Conservation (phyloP, 352 stramenopile genomes). For the Phytophthora multivora region DNA sequence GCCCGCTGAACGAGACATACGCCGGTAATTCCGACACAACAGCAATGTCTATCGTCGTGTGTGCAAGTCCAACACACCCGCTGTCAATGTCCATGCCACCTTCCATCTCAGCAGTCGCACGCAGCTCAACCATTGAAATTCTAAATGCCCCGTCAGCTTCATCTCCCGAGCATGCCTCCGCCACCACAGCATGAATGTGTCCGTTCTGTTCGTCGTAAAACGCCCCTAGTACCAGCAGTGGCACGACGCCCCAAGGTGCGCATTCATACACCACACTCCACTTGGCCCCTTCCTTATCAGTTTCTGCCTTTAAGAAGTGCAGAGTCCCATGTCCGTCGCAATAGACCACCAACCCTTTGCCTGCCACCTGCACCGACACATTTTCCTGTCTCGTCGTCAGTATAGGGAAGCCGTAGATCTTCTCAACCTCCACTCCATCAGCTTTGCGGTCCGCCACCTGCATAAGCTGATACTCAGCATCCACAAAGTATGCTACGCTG, state of each 20-base stretch:
- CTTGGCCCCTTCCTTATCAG: slow-evolving; percentile 22
- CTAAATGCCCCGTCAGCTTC: slow-evolving; percentile 62
- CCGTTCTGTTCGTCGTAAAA: slow-evolving; percentile 47
- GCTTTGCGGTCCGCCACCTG: slow-evolving; percentile 49
- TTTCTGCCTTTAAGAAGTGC: slow-evolving; percentile 51
- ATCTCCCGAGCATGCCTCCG: slow-evolving; percentile 44
- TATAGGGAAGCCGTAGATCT: slow-evolving; percentile 47
- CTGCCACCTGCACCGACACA: slow-evolving; percentile 60
- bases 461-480: slow-evolving; percentile 65
- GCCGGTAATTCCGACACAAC: slow-evolving; percentile 55
- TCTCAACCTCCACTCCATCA: slow-evolving; percentile 24
- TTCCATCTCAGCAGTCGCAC: slow-evolving; percentile 19
- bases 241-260: slow-evolving; percentile 38
- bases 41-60: slow-evolving; percentile 48
- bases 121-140: slow-evolving; percentile 50
- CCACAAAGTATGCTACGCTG: slow-evolving; percentile 69
- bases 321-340: slow-evolving; percentile 68
- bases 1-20: slow-evolving; percentile 54
- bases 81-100: slow-evolving; percentile 41
- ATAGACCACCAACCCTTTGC: slow-evolving; percentile 62
- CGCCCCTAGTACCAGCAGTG: slow-evolving; percentile 54
- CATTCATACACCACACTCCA: slow-evolving; percentile 64
- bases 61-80: slow-evolving; percentile 38
- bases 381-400: slow-evolving; percentile 60
- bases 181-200: slow-evolving; percentile 51